Percentiles rank a stretch among this genome's conserved stretches.
These are phyloP conservation scores for Geotrichum restrictum DNA, from an alignment of 1,139 yeast genomes.

Conservation along the genomic window DNA sequence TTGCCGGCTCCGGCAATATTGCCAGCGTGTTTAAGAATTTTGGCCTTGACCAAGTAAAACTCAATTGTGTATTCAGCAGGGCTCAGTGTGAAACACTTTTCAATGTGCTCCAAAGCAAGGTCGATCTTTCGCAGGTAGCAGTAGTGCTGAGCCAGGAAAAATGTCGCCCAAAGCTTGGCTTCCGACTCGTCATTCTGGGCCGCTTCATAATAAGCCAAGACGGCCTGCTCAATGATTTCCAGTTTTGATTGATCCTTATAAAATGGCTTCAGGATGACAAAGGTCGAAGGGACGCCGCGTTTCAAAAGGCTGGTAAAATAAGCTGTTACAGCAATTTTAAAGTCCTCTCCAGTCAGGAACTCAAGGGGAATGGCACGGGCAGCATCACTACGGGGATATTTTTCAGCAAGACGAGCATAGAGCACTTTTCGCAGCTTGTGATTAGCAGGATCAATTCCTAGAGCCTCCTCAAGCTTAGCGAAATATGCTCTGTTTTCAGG, in stretches of 20 bases:
- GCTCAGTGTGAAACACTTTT: slow-evolving; percentile 65
- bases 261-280: slow-evolving; percentile 77
- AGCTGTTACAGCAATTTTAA: slow-evolving; percentile 46
- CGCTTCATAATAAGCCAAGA: slow-evolving; percentile 45
- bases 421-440: slow-evolving; percentile 37
- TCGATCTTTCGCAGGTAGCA: slow-evolving; percentile 51
- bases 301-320: slow-evolving; percentile 62
- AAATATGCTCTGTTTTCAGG: slow-evolving; percentile 76
- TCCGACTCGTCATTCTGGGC: slow-evolving; percentile 44
- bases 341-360: slow-evolving; percentile 54
- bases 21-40: slow-evolving; percentile 71
- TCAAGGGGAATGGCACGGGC: slow-evolving; percentile 74
- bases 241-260: slow-evolving; percentile 53
- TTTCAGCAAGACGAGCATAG: slow-evolving; percentile 58
- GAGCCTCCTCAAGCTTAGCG: slow-evolving; percentile 57
- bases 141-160: slow-evolving; percentile 78
- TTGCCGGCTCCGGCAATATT: slow-evolving; percentile 58
- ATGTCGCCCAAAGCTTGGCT: slow-evolving; percentile 67
- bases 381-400: slow-evolving; percentile 83
- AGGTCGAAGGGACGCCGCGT: slow-evolving; percentile 87
- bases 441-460: slow-evolving; percentile 41
- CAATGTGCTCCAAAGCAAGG: slow-evolving; percentile 54
- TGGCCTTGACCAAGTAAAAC: slow-evolving; percentile 71
- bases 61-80: slow-evolving; percentile 61
- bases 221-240: slow-evolving; percentile 51